Percentiles rank a stretch among this genome's conserved stretches.
Conservation (phyloP, 768 basidiomycete genomes). For the Gelatoporia subvermispora region DNA sequence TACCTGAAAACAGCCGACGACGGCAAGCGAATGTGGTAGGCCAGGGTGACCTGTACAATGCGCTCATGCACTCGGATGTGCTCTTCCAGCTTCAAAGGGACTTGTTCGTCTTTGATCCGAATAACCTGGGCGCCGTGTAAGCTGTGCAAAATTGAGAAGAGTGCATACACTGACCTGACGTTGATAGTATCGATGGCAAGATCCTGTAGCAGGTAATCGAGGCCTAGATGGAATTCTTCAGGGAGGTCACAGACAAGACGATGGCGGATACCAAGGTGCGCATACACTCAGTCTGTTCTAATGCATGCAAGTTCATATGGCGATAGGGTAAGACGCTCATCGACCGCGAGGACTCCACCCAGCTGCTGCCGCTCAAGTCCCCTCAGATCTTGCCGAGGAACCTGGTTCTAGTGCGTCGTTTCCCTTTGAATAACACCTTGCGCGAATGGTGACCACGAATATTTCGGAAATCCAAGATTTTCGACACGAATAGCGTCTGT, state of each 20-base stretch:
- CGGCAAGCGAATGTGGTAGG: slow-evolving; percentile 96
- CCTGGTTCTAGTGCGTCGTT: too few species aligned
- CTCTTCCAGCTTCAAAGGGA: slow-evolving; percentile 92
- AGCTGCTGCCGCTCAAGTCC: slow-evolving; percentile 92
- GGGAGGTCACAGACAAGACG: slow-evolving; percentile 97
- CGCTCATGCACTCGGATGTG: slow-evolving; percentile 83
- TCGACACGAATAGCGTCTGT: slow-evolving; percentile 85
- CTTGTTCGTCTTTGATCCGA: slow-evolving; percentile 95
- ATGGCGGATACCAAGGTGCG: slow-evolving; percentile 69
- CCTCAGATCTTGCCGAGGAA: slow-evolving; percentile 88
- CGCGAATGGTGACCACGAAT: too few species aligned
- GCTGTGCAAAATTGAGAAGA: slow-evolving; percentile 18
- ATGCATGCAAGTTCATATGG: background rate
- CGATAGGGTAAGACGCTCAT: slow-evolving; percentile 78
- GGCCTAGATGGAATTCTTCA: slow-evolving; percentile 77
- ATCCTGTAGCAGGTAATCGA: slow-evolving; percentile 87
- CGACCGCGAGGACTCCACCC: slow-evolving; percentile 84
- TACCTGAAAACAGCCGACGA: slow-evolving; percentile 72
- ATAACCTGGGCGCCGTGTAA: slow-evolving; percentile 90
- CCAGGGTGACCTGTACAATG: slow-evolving; percentile 95
- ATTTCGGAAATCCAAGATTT: slow-evolving; percentile 91
- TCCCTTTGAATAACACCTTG: too few species aligned
- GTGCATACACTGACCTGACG: background rate
- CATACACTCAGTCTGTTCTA: background rate
- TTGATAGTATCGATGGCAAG: slow-evolving; percentile 28